These are phyloP conservation scores for Ganoderma multipileum DNA, from an alignment of 1,284 basidiomycete genomes.

Conservation along the genomic window DNA sequence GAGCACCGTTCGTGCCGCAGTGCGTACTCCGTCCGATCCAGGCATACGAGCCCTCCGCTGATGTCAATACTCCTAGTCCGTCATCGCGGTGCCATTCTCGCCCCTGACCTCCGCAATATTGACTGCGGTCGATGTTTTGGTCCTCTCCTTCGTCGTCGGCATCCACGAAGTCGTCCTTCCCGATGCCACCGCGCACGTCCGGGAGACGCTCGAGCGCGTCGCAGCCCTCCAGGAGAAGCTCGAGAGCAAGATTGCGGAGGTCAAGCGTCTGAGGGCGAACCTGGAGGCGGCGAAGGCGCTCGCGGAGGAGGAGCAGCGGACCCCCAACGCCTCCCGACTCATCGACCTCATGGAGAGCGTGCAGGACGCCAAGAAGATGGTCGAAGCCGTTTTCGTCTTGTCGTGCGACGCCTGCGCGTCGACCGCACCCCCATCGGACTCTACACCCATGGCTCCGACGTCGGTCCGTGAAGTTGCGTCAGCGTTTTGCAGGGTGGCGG, in stretches of 20 bases:
- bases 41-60: background rate
- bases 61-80: background rate
- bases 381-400: background rate
- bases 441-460: background rate
- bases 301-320: background rate
- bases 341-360: background rate
- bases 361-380: background rate
- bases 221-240: background rate
- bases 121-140: slow-evolving; percentile 6
- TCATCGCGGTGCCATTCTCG: slow-evolving; percentile 6
- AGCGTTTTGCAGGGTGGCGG: slow-evolving; percentile 1
- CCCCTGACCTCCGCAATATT: slow-evolving; percentile 1
- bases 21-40: background rate
- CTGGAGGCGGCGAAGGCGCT: background rate
- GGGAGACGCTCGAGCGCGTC: slow-evolving; percentile 3
- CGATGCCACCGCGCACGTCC: slow-evolving; percentile 1
- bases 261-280: background rate
- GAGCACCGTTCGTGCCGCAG: slow-evolving; percentile 3
- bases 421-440: background rate
- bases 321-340: background rate
- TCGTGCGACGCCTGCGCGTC: slow-evolving; percentile 3
- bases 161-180: background rate
- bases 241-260: slow-evolving; percentile 3
- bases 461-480: background rate
- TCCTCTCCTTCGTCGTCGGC: slow-evolving; percentile 5